Base-by-base conservation (phyloP, 306 rosid genomes). In the Echinosophora koreensis region DNA sequence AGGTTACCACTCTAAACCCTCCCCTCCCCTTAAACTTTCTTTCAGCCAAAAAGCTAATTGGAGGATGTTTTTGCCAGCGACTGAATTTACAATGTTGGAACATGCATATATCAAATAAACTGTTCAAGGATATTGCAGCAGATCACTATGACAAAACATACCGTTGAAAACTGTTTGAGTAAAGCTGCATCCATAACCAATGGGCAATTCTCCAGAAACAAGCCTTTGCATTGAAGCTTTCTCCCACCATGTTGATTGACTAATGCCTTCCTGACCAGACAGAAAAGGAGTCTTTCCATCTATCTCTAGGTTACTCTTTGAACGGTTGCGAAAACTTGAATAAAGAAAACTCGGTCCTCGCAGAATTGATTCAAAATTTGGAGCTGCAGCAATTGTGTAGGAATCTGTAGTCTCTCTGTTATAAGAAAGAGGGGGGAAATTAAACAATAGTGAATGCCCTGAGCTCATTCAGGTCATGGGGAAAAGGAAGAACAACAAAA, bases 121-220 rank as follows among this genome's bases (percentile, higher is more conserved):
- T 42, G 35, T 79, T 28, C 52, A 44, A 73, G 30, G 35, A 58
- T 32, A 38, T 34, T 3, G 51, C n/a, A 22, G 10, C 8, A 63
- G 39, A 65, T 44, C 44, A 39, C 4, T 15, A 77, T 42, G 41
- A 60, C 50, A 72, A 10, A 66, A 61, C 51, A 78, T 71, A 91
- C 98, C 98, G 71, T 93, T 93, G 79, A 93, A 87, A 81, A 93
- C 74, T 42, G 98, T 93, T 85, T 93, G 93, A 75, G 93, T 80
- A 50, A 91, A 77, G 87, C 89, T 93, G 78, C 98, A 91, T 11
- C 92, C 97, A 49, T 78, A 80, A 64, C 82, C 81, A 83, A 87
- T 66, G 49, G 96, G 91, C 22, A 87, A 59, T 84, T 93, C 98
- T 28, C 90, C 92, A 22, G 78, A 84, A 56, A 56, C 16, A 47